phyloP scores from a whole-genome alignment of 78 protist species.

The Mantamonas sphyraenae region DNA sequence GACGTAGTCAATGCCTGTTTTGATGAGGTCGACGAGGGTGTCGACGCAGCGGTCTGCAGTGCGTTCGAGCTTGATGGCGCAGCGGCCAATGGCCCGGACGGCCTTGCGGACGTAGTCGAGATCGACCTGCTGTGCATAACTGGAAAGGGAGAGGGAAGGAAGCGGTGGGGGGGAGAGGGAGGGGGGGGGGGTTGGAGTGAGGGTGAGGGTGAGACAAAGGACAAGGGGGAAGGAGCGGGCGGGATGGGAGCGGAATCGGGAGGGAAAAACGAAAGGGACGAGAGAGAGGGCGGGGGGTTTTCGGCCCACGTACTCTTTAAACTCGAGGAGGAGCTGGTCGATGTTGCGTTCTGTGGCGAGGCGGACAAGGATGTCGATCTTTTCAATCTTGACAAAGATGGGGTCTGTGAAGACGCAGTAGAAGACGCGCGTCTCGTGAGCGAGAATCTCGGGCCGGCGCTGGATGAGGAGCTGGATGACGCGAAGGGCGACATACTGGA shows the following conservation, averaged over 20 bases:
- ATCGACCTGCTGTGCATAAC: slow-evolving; percentile 91
- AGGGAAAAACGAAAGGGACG: too few species aligned
- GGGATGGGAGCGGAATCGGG: too few species aligned
- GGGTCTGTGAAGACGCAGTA: slow-evolving; percentile 98
- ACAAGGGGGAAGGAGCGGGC: too few species aligned
- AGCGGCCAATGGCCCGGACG: slow-evolving; percentile 92
- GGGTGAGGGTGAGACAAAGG: too few species aligned
- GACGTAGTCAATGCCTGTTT: slow-evolving; percentile 93
- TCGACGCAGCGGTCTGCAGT: slow-evolving; percentile 73
- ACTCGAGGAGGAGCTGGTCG: slow-evolving; percentile 81
- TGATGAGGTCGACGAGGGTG: slow-evolving; percentile 87
- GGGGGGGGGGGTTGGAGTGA: too few species aligned
- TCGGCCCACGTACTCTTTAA: slow-evolving; percentile 84
- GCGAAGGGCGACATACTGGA: slow-evolving; percentile 96
- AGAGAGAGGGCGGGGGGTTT: too few species aligned
- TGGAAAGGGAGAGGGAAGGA: too few species aligned
- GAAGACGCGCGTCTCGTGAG: slow-evolving; percentile 82
- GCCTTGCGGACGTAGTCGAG: slow-evolving; percentile 95
- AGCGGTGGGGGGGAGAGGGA: too few species aligned
- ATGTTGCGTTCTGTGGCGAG: slow-evolving; percentile 89
- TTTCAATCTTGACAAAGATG: slow-evolving; percentile 97
- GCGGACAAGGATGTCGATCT: slow-evolving; percentile 91
- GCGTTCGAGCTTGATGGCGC: slow-evolving; percentile 90
- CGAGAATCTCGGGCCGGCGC: slow-evolving; percentile 75
- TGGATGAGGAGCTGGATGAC: slow-evolving; percentile 93